Conservation (phyloP, 352 stramenopile species). For the Globisporangium nunn region DNA sequence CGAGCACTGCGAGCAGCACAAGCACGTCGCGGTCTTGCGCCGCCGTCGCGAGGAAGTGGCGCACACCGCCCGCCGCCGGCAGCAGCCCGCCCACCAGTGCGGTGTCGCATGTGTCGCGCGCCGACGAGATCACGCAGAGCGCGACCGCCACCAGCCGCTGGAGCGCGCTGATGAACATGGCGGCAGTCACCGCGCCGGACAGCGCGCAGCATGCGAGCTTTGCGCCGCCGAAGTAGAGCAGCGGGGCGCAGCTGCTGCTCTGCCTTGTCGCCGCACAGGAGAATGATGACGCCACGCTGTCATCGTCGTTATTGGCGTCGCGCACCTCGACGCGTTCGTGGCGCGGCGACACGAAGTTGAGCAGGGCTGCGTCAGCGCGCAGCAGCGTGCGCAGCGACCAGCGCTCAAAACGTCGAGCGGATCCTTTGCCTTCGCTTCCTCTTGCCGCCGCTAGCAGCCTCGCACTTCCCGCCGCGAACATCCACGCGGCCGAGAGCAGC, state of each 20-base stretch:
- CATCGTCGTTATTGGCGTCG: conserved; percentile 28
- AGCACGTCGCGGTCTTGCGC: conserved; percentile 34
- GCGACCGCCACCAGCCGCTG: conserved; percentile 21
- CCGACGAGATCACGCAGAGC: conserved; percentile 11
- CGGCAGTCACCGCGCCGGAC: conserved; percentile 28
- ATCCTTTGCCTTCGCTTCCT: conserved; percentile 8
- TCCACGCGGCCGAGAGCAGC: conserved; percentile 20
- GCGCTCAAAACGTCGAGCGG: conserved; percentile 17
- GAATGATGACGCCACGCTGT: conserved; percentile 26
- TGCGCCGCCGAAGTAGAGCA: conserved; percentile 45
- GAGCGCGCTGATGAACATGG: conserved; percentile 43
- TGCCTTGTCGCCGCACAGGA: too few species aligned
- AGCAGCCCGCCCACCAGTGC: not conserved
- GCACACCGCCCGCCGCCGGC: not conserved
- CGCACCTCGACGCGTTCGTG: conserved; percentile 47
- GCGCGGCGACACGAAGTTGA: conserved; percentile 49
- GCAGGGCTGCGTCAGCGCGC: conserved; percentile 34
- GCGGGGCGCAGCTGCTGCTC: conserved; percentile 13
- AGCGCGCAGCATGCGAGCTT: conserved; percentile 49
- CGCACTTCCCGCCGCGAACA: conserved; percentile 21
- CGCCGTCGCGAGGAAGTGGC: conserved; percentile 6
- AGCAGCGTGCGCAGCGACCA: conserved; percentile 29
- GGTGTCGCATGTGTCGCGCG: conserved; percentile 1
- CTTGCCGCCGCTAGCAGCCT: conserved; percentile 20
- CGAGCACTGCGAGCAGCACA: conserved; percentile 30